Conservation (phyloP, 2,329 filamentous ascomycete genomes). For the Didymella lethalis region DNA sequence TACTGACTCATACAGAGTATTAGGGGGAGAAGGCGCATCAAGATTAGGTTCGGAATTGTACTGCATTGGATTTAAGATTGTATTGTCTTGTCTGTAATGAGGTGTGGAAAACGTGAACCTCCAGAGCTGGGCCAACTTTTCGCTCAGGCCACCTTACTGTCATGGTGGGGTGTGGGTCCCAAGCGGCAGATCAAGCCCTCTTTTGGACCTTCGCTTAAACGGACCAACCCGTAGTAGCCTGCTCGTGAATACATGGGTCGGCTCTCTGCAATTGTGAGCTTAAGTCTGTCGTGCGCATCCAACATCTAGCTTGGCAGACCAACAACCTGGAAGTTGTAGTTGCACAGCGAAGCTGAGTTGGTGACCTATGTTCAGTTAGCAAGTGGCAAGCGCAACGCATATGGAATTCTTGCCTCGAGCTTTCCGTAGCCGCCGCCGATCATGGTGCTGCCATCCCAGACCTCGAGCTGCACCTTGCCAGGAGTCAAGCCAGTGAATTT, state of each 20-base stretch:
- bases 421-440: conserved; percentile 25
- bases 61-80: no score
- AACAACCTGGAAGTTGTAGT: conserved; percentile 18
- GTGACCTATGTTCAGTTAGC: conserved; percentile 2
- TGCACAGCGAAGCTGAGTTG: conserved; percentile 2
- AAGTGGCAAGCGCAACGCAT: background rate
- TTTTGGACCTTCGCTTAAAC: conserved; percentile 3
- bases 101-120: no score
- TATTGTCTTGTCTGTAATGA: no score
- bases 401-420: background rate
- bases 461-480: conserved; percentile 37
- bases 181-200: background rate
- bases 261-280: background rate
- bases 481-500: conserved; percentile 30
- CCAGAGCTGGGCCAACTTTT: no score
- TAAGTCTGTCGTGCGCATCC: no score
- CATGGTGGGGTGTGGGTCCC: background rate
- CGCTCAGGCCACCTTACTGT: conserved; percentile 2
- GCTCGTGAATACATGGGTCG: background rate
- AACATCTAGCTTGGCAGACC: conserved; percentile 2
- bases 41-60: no score
- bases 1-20: conserved; percentile 13
- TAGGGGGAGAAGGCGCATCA: no score
- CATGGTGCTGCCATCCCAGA: conserved; percentile 13
- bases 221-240: background rate